These are phyloP conservation scores for Talaromyces amestolkiae DNA, from an alignment of 2,329 filamentous ascomycete species.

Conservation along the genomic window DNA sequence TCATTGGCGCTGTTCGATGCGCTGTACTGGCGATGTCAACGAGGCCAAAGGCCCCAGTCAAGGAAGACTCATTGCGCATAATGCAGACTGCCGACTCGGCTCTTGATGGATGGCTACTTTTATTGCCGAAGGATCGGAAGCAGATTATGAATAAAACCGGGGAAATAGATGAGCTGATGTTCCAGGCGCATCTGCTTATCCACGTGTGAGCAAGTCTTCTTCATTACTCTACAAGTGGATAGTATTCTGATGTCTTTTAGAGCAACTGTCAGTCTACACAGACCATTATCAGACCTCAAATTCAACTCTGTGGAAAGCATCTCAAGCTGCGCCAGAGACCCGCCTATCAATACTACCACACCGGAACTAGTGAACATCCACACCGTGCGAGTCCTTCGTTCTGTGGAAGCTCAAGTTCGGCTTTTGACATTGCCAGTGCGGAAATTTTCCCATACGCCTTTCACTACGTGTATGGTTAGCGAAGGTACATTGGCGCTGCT, in stretches of 20 bases:
- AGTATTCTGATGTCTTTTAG: slow-evolving; percentile 22
- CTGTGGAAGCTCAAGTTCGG: slow-evolving; percentile 41
- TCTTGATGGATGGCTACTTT: slow-evolving; percentile 40
- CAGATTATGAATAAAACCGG: slow-evolving; percentile 32
- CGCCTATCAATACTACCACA: slow-evolving; percentile 7
- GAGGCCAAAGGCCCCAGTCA: slow-evolving; percentile 22
- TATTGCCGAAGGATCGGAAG: slow-evolving; percentile 36
- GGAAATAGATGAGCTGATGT: slow-evolving; percentile 61
- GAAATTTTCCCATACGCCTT: slow-evolving; percentile 40
- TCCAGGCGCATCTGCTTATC: slow-evolving; percentile 77
- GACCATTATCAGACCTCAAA: slow-evolving; percentile 41
- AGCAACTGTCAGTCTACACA: slow-evolving; percentile 37
- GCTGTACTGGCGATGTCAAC: slow-evolving; percentile 28
- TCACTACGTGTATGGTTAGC: slow-evolving; percentile 44
- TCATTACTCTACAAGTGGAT: slow-evolving; percentile 29
- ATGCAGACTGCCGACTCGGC: slow-evolving; percentile 38
- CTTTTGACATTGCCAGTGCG: slow-evolving; percentile 38
- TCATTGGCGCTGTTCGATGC: slow-evolving; percentile 31
- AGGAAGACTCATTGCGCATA: slow-evolving; percentile 29
- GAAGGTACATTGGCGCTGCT: slow-evolving; percentile 33
- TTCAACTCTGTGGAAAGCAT: slow-evolving; percentile 40
- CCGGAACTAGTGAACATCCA: slow-evolving; percentile 37
- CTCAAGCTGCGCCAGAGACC: slow-evolving; percentile 35
- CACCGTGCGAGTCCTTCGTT: slow-evolving; percentile 39
- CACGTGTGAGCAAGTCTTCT: slow-evolving; percentile 37